Evolutionary conservation across 163 green algal genomes (phyloP).

Genomic region (Trebouxiophyceae sp.): DNA sequence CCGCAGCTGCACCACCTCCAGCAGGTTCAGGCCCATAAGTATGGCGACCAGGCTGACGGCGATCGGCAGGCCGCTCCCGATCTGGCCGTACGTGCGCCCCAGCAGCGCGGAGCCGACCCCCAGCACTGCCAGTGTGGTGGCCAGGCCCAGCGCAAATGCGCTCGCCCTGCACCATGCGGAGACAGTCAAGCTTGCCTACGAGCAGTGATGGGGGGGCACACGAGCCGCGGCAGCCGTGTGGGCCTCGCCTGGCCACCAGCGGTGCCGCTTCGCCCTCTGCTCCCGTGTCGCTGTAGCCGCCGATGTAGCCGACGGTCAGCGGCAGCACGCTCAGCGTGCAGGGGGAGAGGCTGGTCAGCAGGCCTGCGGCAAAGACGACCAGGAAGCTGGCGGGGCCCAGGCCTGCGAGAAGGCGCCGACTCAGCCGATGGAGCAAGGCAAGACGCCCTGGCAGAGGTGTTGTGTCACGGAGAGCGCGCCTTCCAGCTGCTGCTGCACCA

Average conservation of each 20-base stretch:
- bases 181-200: too few relatives aligned
- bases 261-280: too few relatives aligned
- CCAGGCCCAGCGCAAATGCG: slow-evolving; percentile 75
- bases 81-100: slow-evolving; percentile 75
- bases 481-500: slow-evolving; percentile 46
- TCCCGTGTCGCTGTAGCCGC: slow-evolving; percentile 50
- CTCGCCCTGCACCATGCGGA: slow-evolving; percentile 31
- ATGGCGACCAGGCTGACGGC: slow-evolving; percentile 63
- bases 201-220: too few relatives aligned
- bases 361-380: slow-evolving; percentile 66
- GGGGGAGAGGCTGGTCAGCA: slow-evolving; percentile 85
- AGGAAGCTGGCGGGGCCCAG: slow-evolving; percentile 53
- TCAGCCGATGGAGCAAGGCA: background rate
- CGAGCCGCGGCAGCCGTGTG: too few relatives aligned
- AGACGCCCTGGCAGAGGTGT: background rate
- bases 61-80: slow-evolving; percentile 35
- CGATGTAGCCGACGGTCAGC: slow-evolving; percentile 97
- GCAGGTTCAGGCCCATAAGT: slow-evolving; percentile 84
- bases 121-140: slow-evolving; percentile 74
- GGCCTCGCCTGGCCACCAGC: too few relatives aligned
- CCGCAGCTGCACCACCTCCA: slow-evolving; percentile 71
- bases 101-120: slow-evolving; percentile 63
- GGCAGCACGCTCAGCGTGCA: slow-evolving; percentile 92
- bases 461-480: slow-evolving; percentile 7
- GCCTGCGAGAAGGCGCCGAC: slow-evolving; percentile 13